Conservation (phyloP, 177 flowering plant species). For the Telopea speciosissima region DNA sequence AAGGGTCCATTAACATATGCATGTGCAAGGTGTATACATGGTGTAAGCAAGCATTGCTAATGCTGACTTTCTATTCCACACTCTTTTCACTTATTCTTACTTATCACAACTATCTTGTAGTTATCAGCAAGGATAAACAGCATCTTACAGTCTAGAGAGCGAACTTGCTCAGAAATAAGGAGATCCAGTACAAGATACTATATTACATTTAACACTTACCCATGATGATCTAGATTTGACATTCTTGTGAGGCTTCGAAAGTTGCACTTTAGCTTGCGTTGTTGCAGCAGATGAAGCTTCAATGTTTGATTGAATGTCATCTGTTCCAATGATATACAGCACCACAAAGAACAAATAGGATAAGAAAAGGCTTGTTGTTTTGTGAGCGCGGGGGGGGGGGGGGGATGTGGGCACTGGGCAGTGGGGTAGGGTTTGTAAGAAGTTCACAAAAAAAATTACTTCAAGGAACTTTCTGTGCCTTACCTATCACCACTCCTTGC, state of each 20-base stretch:
- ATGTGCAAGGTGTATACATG: too few species aligned
- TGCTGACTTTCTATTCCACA: neutral
- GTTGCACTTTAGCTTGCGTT: conserved; percentile 48
- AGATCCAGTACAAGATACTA: neutral
- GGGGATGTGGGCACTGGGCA: too few species aligned
- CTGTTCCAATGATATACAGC: conserved; percentile 21
- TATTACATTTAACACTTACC: conserved; percentile 32
- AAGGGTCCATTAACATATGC: neutral
- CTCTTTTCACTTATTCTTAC: neutral
- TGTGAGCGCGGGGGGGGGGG: neutral
- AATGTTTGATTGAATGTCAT: conserved; percentile 60
- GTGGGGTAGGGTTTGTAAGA: neutral
- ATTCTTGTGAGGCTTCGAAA: conserved; percentile 60
- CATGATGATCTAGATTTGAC: conserved; percentile 50
- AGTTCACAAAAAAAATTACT: conserved; percentile 2
- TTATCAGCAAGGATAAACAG: neutral
- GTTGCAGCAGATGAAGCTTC: conserved; percentile 48
- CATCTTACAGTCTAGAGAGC: neutral
- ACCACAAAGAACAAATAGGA: neutral
- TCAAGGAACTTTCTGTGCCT: too few species aligned
- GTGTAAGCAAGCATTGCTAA: too few species aligned
- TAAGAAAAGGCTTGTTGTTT: neutral
- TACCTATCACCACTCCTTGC: conserved; percentile 68
- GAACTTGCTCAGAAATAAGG: neutral
- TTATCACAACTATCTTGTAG: neutral